Base-by-base conservation (phyloP, 176 grass and related monocot genomes). In the Calamus simplicifolius region DNA sequence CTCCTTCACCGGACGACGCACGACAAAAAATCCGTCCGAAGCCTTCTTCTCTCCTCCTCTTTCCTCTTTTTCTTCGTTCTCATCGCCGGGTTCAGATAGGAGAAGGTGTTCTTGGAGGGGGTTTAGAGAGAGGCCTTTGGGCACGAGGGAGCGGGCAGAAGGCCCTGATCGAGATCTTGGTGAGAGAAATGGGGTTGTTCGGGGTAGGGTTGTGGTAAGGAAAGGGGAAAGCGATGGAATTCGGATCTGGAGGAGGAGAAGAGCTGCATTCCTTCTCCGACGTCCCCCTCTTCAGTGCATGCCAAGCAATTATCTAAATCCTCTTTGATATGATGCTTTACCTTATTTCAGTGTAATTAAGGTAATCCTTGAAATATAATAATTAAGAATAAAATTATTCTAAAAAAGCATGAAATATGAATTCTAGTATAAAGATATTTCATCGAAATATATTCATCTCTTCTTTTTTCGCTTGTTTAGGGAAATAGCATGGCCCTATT, bases 241-340 rank as follows among this genome's bases (percentile, higher is more conserved):
- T 30, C 49, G 19, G 58, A 25, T 54, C 52, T 53, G 28, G 92
- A 56, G 51, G 82, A 82, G 58, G 64, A 78, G 73, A 84, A 65
- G 64, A 81, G 79, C 73, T 69, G 79, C 72, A 89, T 80, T 69
- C 27, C 43, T 1, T 25, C 15, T 5, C 43, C 26, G 3, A 25
- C 49, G 3, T 4, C 61, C 25, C 4, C 51, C 23, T 4, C 5
- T 16, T 23, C 21, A 23, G 1, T 23, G 21, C 21, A 23, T 23
- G 21, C 21, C 21, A 23, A 23, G 21, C 21, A 23, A 23, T n/a
- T n/a, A n/a, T n/a, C n/a, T n/a, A n/a, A n/a, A n/a, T n/a, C n/a
- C n/a, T n/a, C n/a, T n/a, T n/a, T n/a, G n/a, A n/a, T n/a, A n/a
- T n/a, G n/a, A n/a, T n/a, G n/a, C n/a, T n/a, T n/a, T n/a, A n/a